phyloP scores from a whole-genome alignment of 139 green algal species.

The Edaphochlamys debaryana region DNA sequence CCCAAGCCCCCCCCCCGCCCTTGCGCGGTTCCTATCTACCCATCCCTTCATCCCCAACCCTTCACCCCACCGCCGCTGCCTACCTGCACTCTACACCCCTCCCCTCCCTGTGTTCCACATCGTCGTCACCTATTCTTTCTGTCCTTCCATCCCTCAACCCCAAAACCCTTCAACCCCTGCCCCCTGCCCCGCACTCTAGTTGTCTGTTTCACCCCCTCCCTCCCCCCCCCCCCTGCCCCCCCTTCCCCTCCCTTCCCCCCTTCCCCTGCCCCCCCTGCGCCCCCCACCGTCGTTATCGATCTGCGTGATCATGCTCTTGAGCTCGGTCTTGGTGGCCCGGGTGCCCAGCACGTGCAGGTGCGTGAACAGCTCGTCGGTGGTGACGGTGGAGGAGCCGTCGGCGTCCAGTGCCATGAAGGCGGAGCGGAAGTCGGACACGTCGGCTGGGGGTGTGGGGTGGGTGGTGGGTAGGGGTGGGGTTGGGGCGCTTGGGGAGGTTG shows the following conservation, averaged over 20 bases:
- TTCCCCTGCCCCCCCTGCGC: neutral
- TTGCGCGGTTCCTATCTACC: too few relatives aligned
- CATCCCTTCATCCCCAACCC: too few relatives aligned
- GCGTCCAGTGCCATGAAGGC: conserved; percentile 23
- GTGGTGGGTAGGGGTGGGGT: neutral
- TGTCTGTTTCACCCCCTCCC: neutral
- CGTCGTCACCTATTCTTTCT: too few relatives aligned
- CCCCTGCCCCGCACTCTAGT: too few relatives aligned
- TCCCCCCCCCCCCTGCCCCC: neutral
- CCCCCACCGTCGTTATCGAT: conserved; percentile 27
- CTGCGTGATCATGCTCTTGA: conserved; percentile 26
- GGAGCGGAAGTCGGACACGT: conserved; percentile 27
- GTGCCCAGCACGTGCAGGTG: conserved; percentile 31
- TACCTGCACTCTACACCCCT: too few relatives aligned
- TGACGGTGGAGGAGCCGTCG: conserved; percentile 10
- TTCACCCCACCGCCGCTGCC: too few relatives aligned
- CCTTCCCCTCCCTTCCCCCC: neutral
- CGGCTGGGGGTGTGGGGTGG: neutral
- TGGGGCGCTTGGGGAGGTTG: too few relatives aligned
- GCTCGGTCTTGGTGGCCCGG: conserved; percentile 21
- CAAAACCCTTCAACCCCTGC: too few relatives aligned
- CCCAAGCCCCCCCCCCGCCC: too few relatives aligned
- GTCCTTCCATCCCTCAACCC: too few relatives aligned
- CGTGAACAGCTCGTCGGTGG: conserved; percentile 30
- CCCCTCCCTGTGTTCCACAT: too few relatives aligned